Conservation (phyloP, 192 early-diverging fungal species). For the Oehlia diaphana region DNA sequence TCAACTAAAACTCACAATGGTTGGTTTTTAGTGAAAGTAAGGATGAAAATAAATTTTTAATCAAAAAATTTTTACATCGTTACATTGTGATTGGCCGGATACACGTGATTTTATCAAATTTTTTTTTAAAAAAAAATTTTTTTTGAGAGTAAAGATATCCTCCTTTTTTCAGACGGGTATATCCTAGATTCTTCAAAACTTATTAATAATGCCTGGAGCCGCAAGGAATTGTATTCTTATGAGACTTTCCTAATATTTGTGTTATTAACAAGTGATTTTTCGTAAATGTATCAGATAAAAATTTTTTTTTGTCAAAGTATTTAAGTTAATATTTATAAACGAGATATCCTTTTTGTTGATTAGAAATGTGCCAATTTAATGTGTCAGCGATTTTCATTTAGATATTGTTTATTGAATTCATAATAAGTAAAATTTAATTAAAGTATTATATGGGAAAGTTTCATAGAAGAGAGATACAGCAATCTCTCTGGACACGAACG, state of each 20-base stretch:
- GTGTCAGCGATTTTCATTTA: background rate
- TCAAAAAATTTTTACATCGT: background rate
- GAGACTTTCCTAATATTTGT: background rate
- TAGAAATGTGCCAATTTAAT: no score
- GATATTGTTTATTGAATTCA: background rate
- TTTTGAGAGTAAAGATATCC: background rate
- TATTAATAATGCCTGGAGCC: constrained; percentile 21
- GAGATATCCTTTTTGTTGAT: background rate
- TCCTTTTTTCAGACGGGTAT: background rate
- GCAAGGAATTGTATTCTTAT: constrained; percentile 23
- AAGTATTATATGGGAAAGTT: background rate
- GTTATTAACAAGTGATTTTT: background rate
- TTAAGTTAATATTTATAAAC: no score
- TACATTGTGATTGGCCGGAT: background rate
- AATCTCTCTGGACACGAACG: constrained; percentile 57
- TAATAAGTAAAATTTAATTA: no score
- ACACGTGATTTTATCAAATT: background rate
- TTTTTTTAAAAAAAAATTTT: background rate
- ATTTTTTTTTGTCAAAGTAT: background rate
- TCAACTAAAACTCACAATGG: background rate
- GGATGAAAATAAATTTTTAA: background rate
- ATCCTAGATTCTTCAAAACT: background rate
- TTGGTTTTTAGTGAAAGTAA: background rate
- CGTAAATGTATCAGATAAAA: background rate
- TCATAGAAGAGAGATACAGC: constrained; percentile 25